phyloP scores from a whole-genome alignment of 129 eudicot genomes.

The Tanacetum coccineum region DNA sequence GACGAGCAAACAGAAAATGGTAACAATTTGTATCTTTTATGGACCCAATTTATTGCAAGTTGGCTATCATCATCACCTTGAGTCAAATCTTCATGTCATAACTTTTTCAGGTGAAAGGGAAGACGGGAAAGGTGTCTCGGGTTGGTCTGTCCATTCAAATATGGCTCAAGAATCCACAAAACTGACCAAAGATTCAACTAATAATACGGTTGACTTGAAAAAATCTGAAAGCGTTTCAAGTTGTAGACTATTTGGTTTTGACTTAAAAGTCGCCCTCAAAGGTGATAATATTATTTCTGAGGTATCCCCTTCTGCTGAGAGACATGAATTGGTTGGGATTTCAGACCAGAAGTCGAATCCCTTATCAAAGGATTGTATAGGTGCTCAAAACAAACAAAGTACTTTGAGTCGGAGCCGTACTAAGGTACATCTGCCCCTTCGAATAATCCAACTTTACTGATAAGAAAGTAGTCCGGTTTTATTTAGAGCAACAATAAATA shows the following conservation, averaged over 20 bases:
- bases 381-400: slow-evolving; percentile 53
- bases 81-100: slow-evolving; percentile 26
- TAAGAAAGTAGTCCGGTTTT: not conserved
- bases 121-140: slow-evolving; percentile 43
- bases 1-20: slow-evolving; percentile 42
- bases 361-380: slow-evolving; percentile 51
- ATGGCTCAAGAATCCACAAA: slow-evolving; percentile 28
- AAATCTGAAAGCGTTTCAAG: slow-evolving; percentile 41
- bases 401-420: slow-evolving; percentile 71
- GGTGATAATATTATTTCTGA: slow-evolving; percentile 22
- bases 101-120: slow-evolving; percentile 42
- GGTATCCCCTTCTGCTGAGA: slow-evolving; percentile 25
- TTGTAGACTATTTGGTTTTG: slow-evolving; percentile 84
- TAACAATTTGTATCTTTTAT: slow-evolving; percentile 17
- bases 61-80: slow-evolving; percentile 26
- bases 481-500: not conserved
- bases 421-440: slow-evolving; percentile 51
- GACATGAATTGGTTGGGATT: slow-evolving; percentile 30
- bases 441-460: not conserved
- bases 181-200: slow-evolving; percentile 21
- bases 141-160: slow-evolving; percentile 45
- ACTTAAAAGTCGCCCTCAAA: slow-evolving; percentile 42
- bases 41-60: slow-evolving; percentile 29
- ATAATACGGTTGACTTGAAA: slow-evolving; percentile 31
- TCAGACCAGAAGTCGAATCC: slow-evolving; percentile 45